Percentiles rank a stretch among this genome's conserved stretches.
Evolutionary conservation across 2,329 filamentous ascomycete genomes (phyloP).

Genomic region (Davidsoniella neocaledoniae): DNA sequence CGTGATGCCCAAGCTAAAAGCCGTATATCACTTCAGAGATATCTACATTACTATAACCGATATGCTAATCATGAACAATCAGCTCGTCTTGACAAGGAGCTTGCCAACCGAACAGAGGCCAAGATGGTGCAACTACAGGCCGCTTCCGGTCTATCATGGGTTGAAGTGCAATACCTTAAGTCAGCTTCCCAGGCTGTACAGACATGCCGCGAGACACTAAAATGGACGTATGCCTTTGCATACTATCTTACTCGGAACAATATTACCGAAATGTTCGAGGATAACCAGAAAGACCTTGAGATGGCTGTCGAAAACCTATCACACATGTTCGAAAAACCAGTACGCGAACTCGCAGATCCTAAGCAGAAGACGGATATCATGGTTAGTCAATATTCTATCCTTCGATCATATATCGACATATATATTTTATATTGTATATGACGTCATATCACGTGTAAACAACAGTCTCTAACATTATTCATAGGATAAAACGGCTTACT

Average conservation of each 20-base stretch:
- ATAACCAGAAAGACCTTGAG: constrained; percentile 95
- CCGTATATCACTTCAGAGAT: constrained; percentile 80
- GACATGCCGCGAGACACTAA: constrained; percentile 92
- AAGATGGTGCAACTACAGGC: constrained; percentile 97
- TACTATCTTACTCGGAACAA: constrained; percentile 97
- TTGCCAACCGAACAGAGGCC: constrained; percentile 91
- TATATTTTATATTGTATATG: not conserved
- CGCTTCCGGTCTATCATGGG: constrained; percentile 93
- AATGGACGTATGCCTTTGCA: constrained; percentile 98
- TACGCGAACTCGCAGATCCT: constrained; percentile 64
- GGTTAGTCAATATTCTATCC: constrained; percentile 16
- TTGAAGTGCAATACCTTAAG: constrained; percentile 94
- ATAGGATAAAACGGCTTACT: constrained; percentile 83
- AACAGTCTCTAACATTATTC: not conserved
- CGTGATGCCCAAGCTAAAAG: constrained; percentile 85
- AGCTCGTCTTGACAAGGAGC: constrained; percentile 87
- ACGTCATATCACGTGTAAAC: constrained; percentile 5
- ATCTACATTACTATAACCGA: constrained; percentile 96
- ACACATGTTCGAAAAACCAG: constrained; percentile 98
- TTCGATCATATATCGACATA: not conserved
- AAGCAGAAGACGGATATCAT: constrained; percentile 96
- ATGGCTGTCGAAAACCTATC: constrained; percentile 92
- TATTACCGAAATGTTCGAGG: constrained; percentile 90
- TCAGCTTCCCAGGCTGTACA: constrained; percentile 85
- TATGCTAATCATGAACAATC: constrained; percentile 99